Percentiles rank a stretch among this genome's conserved stretches.
Evolutionary conservation across 2,329 filamentous ascomycete genomes (phyloP).

Genomic region (Lecanicillium sp.): DNA sequence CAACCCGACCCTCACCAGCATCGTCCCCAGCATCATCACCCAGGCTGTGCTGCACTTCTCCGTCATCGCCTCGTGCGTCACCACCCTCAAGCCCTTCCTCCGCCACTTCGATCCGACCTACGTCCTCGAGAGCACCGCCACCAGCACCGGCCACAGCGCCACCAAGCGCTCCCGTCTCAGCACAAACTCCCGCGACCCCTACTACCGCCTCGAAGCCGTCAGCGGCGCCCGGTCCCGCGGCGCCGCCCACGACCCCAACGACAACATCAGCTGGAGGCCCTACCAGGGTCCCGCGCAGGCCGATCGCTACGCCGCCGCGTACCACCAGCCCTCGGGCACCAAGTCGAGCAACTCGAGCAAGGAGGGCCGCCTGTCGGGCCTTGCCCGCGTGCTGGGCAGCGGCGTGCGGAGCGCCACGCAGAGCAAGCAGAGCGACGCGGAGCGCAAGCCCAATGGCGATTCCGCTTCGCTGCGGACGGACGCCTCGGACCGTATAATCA

Average conservation of each 20-base stretch:
- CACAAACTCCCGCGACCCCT: constrained; percentile 5
- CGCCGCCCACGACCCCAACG: background rate
- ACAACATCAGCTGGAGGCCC: constrained; percentile 11
- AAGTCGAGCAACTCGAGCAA: background rate
- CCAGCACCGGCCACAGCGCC: constrained; percentile 9
- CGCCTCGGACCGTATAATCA: constrained; percentile 7
- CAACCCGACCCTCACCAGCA: constrained; percentile 5
- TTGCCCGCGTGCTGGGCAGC: background rate
- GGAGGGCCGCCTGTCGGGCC: background rate
- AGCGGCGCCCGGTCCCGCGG: background rate
- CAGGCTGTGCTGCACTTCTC: constrained; percentile 10
- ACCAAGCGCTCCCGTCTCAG: background rate
- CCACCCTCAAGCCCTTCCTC: constrained; percentile 12
- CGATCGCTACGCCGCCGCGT: background rate
- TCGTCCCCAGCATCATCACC: constrained; percentile 5
- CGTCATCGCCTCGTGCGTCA: constrained; percentile 12
- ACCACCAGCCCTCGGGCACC: background rate
- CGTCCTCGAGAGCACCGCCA: constrained; percentile 13
- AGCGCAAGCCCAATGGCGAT: background rate
- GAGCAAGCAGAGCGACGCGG: background rate
- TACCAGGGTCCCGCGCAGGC: background rate
- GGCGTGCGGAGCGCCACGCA: background rate
- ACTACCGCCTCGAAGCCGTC: constrained; percentile 13
- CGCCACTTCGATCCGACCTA: constrained; percentile 15
- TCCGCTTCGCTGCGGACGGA: background rate